These are phyloP conservation scores for Lanmaoa pseudosensibilis DNA, from an alignment of 768 basidiomycete genomes.

Conservation along the genomic window DNA sequence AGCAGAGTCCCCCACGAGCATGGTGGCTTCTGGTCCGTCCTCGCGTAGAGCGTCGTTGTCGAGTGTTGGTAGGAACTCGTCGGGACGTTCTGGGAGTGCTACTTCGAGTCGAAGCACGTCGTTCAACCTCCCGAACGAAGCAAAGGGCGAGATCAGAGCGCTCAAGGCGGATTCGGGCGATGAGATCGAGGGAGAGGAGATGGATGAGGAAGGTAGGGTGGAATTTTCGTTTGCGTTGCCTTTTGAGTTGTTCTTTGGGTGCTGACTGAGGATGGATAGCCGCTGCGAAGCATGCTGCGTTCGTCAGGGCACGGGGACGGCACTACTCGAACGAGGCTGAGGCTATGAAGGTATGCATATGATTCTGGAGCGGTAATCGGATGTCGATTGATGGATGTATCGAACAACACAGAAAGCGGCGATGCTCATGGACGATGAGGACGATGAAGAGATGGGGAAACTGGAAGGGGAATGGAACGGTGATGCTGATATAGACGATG, in stretches of 20 bases:
- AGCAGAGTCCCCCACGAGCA: slow-evolving; percentile 57
- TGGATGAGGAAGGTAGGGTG: slow-evolving; percentile 81
- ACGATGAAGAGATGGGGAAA: slow-evolving; percentile 27
- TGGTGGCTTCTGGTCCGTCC: slow-evolving; percentile 63
- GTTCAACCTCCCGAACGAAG: slow-evolving; percentile 76
- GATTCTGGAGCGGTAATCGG: background rate
- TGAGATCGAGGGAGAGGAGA: slow-evolving; percentile 74
- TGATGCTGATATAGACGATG: slow-evolving; percentile 13
- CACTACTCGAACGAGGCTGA: slow-evolving; percentile 92
- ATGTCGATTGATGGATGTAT: background rate
- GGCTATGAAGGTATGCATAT: slow-evolving; percentile 76
- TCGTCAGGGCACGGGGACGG: slow-evolving; percentile 74
- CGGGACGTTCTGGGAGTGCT: slow-evolving; percentile 60
- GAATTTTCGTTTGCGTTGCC: background rate
- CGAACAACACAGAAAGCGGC: slow-evolving; percentile 54
- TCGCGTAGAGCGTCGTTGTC: slow-evolving; percentile 77
- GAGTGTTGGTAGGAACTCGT: slow-evolving; percentile 52
- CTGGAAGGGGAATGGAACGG: background rate
- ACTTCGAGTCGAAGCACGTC: slow-evolving; percentile 79
- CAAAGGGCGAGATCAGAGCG: slow-evolving; percentile 56
- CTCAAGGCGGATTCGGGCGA: slow-evolving; percentile 43
- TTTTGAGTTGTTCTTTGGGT: background rate
- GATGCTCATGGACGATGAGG: slow-evolving; percentile 64
- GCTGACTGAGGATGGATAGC: slow-evolving; percentile 42
- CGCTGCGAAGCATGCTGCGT: slow-evolving; percentile 78